Conservation (phyloP, 192 early-diverging fungal genomes). For the Obelidium mucronatum region DNA sequence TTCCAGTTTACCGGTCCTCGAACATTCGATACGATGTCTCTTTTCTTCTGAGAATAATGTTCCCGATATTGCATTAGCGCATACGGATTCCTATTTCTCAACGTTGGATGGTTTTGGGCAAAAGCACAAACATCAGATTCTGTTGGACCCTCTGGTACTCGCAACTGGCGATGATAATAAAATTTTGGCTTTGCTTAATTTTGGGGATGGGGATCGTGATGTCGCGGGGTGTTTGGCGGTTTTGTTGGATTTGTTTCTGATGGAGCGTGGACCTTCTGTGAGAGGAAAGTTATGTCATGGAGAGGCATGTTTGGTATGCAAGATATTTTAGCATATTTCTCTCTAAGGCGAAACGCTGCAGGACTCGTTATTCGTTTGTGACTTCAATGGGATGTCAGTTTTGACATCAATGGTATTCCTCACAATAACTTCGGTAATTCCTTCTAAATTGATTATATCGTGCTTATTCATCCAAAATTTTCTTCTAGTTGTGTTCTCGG, state of each 20-base stretch:
- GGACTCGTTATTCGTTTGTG: not conserved
- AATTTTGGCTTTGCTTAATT: not conserved
- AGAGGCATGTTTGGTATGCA: slow-evolving; percentile 5
- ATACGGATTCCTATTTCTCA: slow-evolving; percentile 21
- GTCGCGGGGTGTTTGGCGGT: not conserved
- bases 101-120: slow-evolving; percentile 35
- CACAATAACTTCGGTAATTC: not conserved
- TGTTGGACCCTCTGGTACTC: slow-evolving; percentile 2
- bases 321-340: no score
- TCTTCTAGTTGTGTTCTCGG: not conserved
- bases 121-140: slow-evolving; percentile 14
- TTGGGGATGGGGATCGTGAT: not conserved
- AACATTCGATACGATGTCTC: slow-evolving; percentile 5
- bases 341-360: not conserved
- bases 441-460: not conserved
- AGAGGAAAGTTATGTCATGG: slow-evolving; percentile 33
- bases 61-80: slow-evolving; percentile 10
- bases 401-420: not conserved
- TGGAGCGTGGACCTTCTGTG: slow-evolving; percentile 10
- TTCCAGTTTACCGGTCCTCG: not conserved
- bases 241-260: slow-evolving; percentile 27
- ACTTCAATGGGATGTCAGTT: not conserved
- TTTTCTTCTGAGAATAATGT: slow-evolving; percentile 23
- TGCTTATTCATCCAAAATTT: not conserved
- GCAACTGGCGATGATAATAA: slow-evolving; percentile 5